Conservation (phyloP, 139 green algal genomes). For the Pleodorina starrii region DNA sequence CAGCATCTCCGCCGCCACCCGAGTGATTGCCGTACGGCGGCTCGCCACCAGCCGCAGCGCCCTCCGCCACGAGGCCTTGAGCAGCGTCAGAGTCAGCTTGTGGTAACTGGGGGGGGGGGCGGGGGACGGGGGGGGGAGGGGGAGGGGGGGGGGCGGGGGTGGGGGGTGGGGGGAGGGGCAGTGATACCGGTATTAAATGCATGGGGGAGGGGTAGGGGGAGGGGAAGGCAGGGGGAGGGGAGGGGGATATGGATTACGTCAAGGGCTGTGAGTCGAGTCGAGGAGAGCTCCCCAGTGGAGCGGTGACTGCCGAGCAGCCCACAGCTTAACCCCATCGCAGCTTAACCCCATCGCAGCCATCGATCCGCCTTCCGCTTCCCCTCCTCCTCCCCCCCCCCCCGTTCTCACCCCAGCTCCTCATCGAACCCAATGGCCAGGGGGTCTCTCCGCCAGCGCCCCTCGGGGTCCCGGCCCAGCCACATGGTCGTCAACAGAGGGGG, state of each 20-base stretch:
- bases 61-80: conserved; percentile 69
- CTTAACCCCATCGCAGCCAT: too few species aligned
- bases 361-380: background rate
- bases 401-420: conserved; percentile 67
- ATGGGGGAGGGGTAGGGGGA: background rate
- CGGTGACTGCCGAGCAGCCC: too few species aligned
- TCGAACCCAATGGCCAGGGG: conserved; percentile 58
- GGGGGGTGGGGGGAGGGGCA: background rate
- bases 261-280: too few species aligned
- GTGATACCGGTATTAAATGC: background rate
- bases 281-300: too few species aligned
- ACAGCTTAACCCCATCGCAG: too few species aligned
- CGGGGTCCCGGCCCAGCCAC: conserved; percentile 54
- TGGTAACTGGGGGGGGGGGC: conserved; percentile 55
- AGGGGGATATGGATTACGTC: background rate
- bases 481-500: conserved; percentile 68
- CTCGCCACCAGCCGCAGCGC: conserved; percentile 59
- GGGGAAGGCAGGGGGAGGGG: background rate
- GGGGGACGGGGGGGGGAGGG: background rate
- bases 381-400: background rate
- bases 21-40: conserved; percentile 56
- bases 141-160: background rate
- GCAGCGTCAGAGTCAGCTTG: conserved; percentile 69
- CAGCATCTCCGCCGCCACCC: conserved; percentile 66
- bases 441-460: conserved; percentile 49